Percentiles rank a stretch among this genome's conserved stretches.
These are phyloP conservation scores for Rosa lucieae DNA, from an alignment of 306 rosid species.

Conservation along the genomic window DNA sequence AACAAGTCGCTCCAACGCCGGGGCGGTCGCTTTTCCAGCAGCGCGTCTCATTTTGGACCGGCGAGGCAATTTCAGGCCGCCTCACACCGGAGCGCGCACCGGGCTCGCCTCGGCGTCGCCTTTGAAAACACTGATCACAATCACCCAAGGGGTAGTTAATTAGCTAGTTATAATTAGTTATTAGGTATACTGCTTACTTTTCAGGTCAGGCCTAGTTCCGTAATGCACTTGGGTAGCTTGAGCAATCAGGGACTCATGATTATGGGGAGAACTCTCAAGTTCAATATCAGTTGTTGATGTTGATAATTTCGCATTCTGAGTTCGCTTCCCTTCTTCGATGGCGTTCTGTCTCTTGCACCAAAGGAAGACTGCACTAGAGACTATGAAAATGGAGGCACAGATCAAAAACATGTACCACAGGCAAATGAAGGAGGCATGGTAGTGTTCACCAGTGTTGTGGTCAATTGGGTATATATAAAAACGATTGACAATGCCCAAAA, in stretches of 20 bases:
- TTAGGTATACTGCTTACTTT: slow-evolving; percentile 27
- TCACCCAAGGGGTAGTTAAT: neutral
- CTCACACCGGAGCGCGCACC: too few species aligned
- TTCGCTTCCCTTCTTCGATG: neutral
- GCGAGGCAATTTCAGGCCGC: too few species aligned
- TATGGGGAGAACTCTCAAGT: slow-evolving; percentile 39
- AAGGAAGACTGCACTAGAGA: slow-evolving; percentile 32
- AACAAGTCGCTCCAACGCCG: too few species aligned
- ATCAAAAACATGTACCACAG: slow-evolving; percentile 45
- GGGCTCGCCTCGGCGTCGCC: too few species aligned
- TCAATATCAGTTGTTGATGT: slow-evolving; percentile 25
- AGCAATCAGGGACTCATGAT: slow-evolving; percentile 20
- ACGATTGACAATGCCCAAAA: slow-evolving; percentile 40
- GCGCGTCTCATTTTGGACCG: too few species aligned
- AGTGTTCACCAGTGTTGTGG: slow-evolving; percentile 14
- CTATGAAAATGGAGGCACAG: slow-evolving; percentile 34
- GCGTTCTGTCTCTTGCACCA: slow-evolving; percentile 34
- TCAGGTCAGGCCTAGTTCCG: slow-evolving; percentile 44
- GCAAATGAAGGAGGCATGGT: slow-evolving; percentile 34
- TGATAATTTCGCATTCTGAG: slow-evolving; percentile 10
- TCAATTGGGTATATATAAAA: slow-evolving; percentile 47
- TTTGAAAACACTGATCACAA: too few species aligned
- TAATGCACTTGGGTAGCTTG: slow-evolving; percentile 37
- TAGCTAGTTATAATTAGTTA: neutral
- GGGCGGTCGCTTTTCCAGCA: too few species aligned